Evolutionary conservation across 75 land plant species (phyloP), one percentile per base, ranked within the genome.

Genomic region (Cryptomeria japonica): DNA sequence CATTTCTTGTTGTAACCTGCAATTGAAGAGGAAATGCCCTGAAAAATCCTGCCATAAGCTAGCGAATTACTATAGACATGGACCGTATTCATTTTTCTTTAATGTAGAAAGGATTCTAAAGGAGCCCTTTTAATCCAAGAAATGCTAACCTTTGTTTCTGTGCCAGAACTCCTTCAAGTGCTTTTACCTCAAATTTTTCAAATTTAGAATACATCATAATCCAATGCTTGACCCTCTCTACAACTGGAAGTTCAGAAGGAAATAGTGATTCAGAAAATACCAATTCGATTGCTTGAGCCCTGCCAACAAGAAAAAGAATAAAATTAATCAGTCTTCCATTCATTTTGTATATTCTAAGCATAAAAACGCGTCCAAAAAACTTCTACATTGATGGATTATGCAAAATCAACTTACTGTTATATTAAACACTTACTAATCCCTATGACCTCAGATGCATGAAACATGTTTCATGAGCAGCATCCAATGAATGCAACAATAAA

Each of bases 1-100:
- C 95, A 96, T 93, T 90, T 96, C 98, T 51, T 89, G 91, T 70
- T 95, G 98, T 76, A 96, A 92, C 92, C 98, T 96, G 95, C 90
- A 95, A 89, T 90, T 85, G 83, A 91, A 90, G 85, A 89, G 80
- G 86, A 88, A 91, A 91, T 89, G 42, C 88, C 89, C 88, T 87
- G 87, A 89, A 88, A 77, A 89, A 88, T 88, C 89, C 58, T 89
- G 80, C 68, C 80, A 88, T 39, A 86, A 61, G 78, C 87, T 83
- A 90, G 87, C 51, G 84, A 88, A 88, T 82, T 70, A 76, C 86
- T 37, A 76, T 77, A 80, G 64, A 87, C 25, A n/a, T 85, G 77
- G 80, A 84, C 61, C 39, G 32, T 10, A n/a, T 32, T 86, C n/a
- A 49, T 44, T 44, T 10, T 28, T 82, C n/a, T 82, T 32, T 37